Conservation (phyloP, 306 rosid genomes). For the Glycyrrhiza uralensis region DNA sequence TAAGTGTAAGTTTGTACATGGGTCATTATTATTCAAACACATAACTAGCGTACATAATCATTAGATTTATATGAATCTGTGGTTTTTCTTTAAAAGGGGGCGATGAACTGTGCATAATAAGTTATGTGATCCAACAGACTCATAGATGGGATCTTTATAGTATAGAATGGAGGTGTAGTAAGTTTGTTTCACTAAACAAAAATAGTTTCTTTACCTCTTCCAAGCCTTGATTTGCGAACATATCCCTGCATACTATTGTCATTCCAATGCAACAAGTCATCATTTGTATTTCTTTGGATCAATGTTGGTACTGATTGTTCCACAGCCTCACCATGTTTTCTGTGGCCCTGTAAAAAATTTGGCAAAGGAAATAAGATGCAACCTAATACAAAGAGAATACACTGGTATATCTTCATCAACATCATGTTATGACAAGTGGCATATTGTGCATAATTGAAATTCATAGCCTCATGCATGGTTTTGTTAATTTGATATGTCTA, state of each 20-base stretch:
- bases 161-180: not conserved
- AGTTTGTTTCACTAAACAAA: conserved; percentile 8
- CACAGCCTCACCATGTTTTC: conserved; percentile 29
- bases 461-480: not conserved
- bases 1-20: not conserved
- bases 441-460: not conserved
- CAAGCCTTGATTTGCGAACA: conserved; percentile 60
- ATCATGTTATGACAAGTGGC: not conserved
- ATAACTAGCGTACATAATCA: not conserved
- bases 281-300: conserved; percentile 34
- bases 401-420: not conserved
- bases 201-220: conserved; percentile 53
- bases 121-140: too few relatives aligned
- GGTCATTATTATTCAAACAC: not conserved
- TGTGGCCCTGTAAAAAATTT: conserved; percentile 40
- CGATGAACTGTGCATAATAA: too few relatives aligned
- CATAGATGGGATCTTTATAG: not conserved
- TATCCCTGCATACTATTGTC: conserved; percentile 47
- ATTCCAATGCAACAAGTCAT: conserved; percentile 48
- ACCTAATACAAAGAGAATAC: not conserved
- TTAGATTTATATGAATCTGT: not conserved
- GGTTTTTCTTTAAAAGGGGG: too few relatives aligned
- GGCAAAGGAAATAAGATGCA: conserved; percentile 13
- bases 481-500: not conserved
- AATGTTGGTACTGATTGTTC: conserved; percentile 52